Base-by-base conservation (phyloP, 2,329 filamentous ascomycete species). In the Harringtonia lauricola region DNA sequence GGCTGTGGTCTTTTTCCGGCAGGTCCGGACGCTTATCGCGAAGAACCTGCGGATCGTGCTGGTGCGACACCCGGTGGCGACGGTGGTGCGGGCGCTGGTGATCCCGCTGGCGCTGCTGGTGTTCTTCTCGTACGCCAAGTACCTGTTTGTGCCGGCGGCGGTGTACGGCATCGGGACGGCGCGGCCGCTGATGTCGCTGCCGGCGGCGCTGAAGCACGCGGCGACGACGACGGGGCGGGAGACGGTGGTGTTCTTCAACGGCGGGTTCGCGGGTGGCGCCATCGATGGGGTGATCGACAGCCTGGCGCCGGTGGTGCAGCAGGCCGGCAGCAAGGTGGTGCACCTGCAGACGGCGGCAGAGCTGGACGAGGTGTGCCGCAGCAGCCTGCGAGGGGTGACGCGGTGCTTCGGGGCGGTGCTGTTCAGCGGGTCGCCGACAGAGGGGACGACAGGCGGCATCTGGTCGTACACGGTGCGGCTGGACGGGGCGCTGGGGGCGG, bases 401-500 rank as follows among this genome's bases (percentile, higher is more conserved):
- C 67, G 66, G 4, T 92, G 86, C 61, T 86, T 79, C 56, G 84
- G 77, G 8, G 86, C 82, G 3, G 76, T 81, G 4, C 71, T 80
- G 8, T 89, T 94, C 58, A 67, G 78, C 43, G 81, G 81, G 1
- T 94, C 86, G 6, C 86, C 87, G 0, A 70, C 62, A 2, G 81
- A 92, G 63, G 86, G 86, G 49, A 59, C 1, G 24, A 26, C 24
- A 10, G 24, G 71, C 8, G 72, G 73, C 2, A 61, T 74, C 36
- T 95, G 89, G 89, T 94, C 92, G 61, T 95, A 95, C 57, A 89
- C 86, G 0, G 68, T 95, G 22, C 72, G 85, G 45, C 79, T 79
- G 3, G 89, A 95, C 57, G 81, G 81, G 30, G 70, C 77, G 1
- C 69, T 94, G 45, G 80, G 81, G 18, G 74, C 77, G 8, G 59